Conservation (phyloP, 2,329 filamentous ascomycete genomes). For the Huntiella abstrusa region DNA sequence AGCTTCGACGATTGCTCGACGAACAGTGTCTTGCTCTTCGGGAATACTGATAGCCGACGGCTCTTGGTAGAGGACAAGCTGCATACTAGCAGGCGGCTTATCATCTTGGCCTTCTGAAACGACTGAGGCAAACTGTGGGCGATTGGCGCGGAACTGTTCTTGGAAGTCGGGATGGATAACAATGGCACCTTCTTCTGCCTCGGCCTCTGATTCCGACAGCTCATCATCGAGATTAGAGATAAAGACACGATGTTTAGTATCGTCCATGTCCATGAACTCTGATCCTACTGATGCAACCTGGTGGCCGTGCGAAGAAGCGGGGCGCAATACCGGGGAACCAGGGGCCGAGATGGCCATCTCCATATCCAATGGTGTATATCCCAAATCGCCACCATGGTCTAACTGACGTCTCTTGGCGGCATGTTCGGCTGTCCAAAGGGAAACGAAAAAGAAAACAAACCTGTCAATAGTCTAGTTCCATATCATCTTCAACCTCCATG, state of each 20-base stretch:
- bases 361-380: background rate
- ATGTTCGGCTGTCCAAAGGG: constrained; percentile 32
- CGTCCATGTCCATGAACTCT: constrained; percentile 62
- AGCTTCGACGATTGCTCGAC: constrained; percentile 68
- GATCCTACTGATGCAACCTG: constrained; percentile 11
- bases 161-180: constrained; percentile 76
- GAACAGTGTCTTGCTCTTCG: constrained; percentile 55
- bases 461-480: constrained; percentile 14
- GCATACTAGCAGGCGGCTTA: constrained; percentile 29
- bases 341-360: background rate
- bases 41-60: constrained; percentile 60
- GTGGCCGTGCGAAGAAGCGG: constrained; percentile 14
- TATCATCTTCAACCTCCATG: constrained; percentile 10
- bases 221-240: constrained; percentile 83
- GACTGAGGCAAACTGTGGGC: constrained; percentile 46
- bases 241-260: constrained; percentile 73
- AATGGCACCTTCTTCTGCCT: constrained; percentile 37
- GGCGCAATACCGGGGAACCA: constrained; percentile 8
- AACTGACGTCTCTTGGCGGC: constrained; percentile 14
- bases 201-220: constrained; percentile 42
- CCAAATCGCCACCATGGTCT: background rate
- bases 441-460: constrained; percentile 1
- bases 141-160: constrained; percentile 54
- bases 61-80: constrained; percentile 72
- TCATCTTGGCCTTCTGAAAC: constrained; percentile 25